These are phyloP conservation scores for Hymenoscyphus fructigenus DNA, from an alignment of 2,329 filamentous ascomycete genomes.

Conservation along the genomic window DNA sequence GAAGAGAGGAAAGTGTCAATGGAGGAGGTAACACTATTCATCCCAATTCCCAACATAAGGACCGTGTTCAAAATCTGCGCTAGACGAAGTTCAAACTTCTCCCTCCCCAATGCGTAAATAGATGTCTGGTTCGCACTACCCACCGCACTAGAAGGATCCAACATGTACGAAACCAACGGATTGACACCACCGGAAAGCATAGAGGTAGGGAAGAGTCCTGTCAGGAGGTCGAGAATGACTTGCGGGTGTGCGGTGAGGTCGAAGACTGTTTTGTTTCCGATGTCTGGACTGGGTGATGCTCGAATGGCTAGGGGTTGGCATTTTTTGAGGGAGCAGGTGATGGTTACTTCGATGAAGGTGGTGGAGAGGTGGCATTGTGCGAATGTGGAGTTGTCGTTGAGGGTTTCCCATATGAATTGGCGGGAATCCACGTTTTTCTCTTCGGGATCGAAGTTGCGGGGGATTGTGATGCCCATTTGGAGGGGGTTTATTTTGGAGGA, in stretches of 20 bases:
- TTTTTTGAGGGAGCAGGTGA: neutral
- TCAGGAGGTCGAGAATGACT: neutral
- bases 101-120: neutral
- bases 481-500: neutral
- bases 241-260: neutral
- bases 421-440: neutral
- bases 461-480: neutral
- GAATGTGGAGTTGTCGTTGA: neutral
- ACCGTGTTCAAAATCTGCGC: neutral
- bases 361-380: neutral
- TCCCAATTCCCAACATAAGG: neutral
- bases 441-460: neutral
- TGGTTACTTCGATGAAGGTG: neutral
- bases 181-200: neutral
- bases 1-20: neutral
- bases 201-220: neutral
- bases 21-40: neutral
- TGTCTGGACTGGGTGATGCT: neutral
- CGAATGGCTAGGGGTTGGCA: neutral
- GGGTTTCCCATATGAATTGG: neutral
- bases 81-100: neutral
- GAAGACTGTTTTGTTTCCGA: neutral
- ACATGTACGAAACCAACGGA: neutral
- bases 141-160: neutral
- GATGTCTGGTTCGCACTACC: neutral